Evolutionary conservation across 208 protist genomes (phyloP).

Genomic region (Trypanosoma scelopori): DNA sequence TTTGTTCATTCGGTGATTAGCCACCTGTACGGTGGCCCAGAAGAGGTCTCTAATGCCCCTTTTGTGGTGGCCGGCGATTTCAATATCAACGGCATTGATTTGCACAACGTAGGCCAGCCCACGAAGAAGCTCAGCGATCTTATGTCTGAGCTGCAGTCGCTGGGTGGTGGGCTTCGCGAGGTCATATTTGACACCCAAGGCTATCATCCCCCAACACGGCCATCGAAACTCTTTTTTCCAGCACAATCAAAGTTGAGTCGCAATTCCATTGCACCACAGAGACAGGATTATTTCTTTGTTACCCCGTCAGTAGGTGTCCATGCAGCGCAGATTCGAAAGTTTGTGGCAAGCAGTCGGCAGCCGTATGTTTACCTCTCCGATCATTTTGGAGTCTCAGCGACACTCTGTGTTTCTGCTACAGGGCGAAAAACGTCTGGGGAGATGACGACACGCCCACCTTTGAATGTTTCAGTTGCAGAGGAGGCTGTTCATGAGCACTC

Average conservation of each 20-base stretch:
- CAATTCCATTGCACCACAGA: constrained; percentile 56
- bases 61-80: constrained; percentile 86
- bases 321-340: constrained; percentile 65
- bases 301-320: constrained; percentile 38
- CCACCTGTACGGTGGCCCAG: constrained; percentile 38
- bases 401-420: constrained; percentile 21
- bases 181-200: constrained; percentile 57
- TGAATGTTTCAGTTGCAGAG: constrained; percentile 55
- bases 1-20: constrained; percentile 69
- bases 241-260: constrained; percentile 75
- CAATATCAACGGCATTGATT: constrained; percentile 79
- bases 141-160: constrained; percentile 55
- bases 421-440: background rate
- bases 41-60: constrained; percentile 26
- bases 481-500: constrained; percentile 69
- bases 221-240: constrained; percentile 79
- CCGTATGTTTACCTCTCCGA: constrained; percentile 90
- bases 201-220: constrained; percentile 65
- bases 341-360: constrained; percentile 65
- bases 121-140: constrained; percentile 62
- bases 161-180: constrained; percentile 59
- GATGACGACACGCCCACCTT: constrained; percentile 17
- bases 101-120: constrained; percentile 32
- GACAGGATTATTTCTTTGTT: constrained; percentile 89
- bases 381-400: constrained; percentile 79